These are phyloP conservation scores for Chytriomyces confervae DNA, from an alignment of 192 early-diverging fungal species.

Conservation along the genomic window DNA sequence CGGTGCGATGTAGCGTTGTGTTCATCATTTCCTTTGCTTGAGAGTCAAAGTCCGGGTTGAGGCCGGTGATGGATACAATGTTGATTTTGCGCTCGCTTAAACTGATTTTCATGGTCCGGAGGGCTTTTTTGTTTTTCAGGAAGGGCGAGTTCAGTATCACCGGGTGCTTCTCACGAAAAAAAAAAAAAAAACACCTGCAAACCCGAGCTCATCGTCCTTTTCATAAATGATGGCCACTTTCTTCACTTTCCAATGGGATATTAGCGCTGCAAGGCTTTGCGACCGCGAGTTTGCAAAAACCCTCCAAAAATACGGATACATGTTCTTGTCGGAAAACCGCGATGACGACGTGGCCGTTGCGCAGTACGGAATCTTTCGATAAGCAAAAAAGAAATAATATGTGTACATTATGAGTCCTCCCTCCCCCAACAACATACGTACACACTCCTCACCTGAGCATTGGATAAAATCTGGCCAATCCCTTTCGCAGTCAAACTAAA, in stretches of 20 bases:
- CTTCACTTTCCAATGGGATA: not conserved
- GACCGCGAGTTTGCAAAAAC: not conserved
- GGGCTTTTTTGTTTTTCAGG: no score
- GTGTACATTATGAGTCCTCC: not conserved
- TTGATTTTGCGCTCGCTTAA: no score
- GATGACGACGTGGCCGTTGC: not conserved
- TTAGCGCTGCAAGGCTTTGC: no score
- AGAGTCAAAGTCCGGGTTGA: no score
- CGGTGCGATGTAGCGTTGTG: no score
- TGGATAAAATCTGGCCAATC: not conserved
- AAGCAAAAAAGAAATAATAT: not conserved
- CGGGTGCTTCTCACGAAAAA: no score
- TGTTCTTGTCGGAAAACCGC: not conserved
- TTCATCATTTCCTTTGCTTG: no score
- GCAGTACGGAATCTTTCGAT: slow-evolving; percentile 3
- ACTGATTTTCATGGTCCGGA: no score
- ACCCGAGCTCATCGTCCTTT: slow-evolving; percentile 6
- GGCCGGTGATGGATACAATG: no score
- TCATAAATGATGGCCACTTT: not conserved
- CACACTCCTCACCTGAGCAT: not conserved
- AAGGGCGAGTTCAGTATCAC: no score
- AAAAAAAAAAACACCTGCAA: not conserved
- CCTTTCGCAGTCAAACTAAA: not conserved
- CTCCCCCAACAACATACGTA: not conserved
- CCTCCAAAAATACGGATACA: slow-evolving; percentile 14